phyloP scores from a whole-genome alignment of 2,329 filamentous ascomycete species.

The Ciborinia camelliae region DNA sequence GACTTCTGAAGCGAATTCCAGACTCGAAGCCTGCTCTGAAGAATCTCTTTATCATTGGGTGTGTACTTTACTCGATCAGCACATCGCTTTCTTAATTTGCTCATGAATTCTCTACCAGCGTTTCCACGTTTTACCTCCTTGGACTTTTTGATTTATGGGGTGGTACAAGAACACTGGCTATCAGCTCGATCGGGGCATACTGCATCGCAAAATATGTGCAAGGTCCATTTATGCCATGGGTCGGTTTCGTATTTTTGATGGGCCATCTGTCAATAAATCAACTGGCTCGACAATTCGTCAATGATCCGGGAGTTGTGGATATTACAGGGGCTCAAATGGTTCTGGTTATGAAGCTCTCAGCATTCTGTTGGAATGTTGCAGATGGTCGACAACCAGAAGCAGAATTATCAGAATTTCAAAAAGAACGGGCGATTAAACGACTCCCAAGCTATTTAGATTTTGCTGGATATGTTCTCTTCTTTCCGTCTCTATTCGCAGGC shows the following conservation, averaged over 20 bases:
- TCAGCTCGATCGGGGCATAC: slow-evolving; percentile 78
- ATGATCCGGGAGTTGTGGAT: slow-evolving; percentile 67
- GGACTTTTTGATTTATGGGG: slow-evolving; percentile 91
- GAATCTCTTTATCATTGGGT: slow-evolving; percentile 83
- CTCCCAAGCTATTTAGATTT: slow-evolving; percentile 79
- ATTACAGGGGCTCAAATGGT: slow-evolving; percentile 98
- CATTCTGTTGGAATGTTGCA: slow-evolving; percentile 97
- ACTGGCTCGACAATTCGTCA: slow-evolving; percentile 70
- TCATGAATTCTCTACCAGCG: slow-evolving; percentile 44
- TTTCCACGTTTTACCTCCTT: slow-evolving; percentile 85
- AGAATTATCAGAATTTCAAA: slow-evolving; percentile 83
- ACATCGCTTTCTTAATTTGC: background rate
- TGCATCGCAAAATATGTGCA: slow-evolving; percentile 77
- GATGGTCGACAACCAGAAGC: slow-evolving; percentile 78
- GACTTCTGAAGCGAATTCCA: slow-evolving; percentile 81
- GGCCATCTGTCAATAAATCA: slow-evolving; percentile 91
- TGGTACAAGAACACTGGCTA: slow-evolving; percentile 73
- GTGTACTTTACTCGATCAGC: slow-evolving; percentile 33
- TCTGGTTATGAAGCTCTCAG: slow-evolving; percentile 91
- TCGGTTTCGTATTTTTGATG: slow-evolving; percentile 92
- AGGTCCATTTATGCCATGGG: slow-evolving; percentile 95
- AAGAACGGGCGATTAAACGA: slow-evolving; percentile 70
- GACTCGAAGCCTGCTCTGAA: slow-evolving; percentile 80
- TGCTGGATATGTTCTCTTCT: slow-evolving; percentile 89
- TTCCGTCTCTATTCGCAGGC: slow-evolving; percentile 83